A percentile compares a stretch with the other conserved stretches of the same genome.
Conservation (phyloP, 345 rosid species). For the Angophora floribunda region DNA sequence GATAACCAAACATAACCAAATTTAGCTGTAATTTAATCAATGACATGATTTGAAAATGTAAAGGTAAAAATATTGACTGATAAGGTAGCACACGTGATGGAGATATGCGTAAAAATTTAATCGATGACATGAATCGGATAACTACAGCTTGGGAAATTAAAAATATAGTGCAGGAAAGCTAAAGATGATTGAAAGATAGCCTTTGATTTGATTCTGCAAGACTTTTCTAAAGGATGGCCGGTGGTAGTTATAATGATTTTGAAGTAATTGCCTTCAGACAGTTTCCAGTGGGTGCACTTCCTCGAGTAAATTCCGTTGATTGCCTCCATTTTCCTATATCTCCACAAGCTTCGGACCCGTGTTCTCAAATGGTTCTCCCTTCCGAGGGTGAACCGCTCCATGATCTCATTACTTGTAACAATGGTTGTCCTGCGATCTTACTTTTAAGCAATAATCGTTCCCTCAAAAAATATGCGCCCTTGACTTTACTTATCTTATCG, state of each 20-base stretch:
- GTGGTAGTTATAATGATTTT: background rate
- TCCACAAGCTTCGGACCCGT: background rate
- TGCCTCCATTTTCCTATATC: background rate
- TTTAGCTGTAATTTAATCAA: no score
- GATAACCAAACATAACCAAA: background rate
- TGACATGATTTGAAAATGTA: fast-evolving
- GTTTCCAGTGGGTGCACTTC: fast-evolving
- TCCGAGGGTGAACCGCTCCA: no score
- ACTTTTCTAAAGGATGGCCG: fast-evolving
- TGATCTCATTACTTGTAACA: background rate
- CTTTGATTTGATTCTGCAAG: no score
- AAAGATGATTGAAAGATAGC: background rate
- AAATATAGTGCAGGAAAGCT: no score
- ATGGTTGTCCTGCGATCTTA: background rate
- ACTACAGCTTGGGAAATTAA: background rate
- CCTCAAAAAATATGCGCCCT: background rate
- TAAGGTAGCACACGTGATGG: fast-evolving
- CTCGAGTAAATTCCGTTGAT: no score
- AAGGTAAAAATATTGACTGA: no score
- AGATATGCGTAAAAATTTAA: no score
- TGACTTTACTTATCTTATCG: background rate
- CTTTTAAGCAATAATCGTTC: background rate
- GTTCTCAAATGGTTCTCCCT: background rate
- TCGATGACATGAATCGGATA: fast-evolving
- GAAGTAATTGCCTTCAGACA: fast-evolving